Evolutionary conservation across 495 filamentous ascomycete genomes (phyloP).

Genomic region (Filosporella fistucella): DNA sequence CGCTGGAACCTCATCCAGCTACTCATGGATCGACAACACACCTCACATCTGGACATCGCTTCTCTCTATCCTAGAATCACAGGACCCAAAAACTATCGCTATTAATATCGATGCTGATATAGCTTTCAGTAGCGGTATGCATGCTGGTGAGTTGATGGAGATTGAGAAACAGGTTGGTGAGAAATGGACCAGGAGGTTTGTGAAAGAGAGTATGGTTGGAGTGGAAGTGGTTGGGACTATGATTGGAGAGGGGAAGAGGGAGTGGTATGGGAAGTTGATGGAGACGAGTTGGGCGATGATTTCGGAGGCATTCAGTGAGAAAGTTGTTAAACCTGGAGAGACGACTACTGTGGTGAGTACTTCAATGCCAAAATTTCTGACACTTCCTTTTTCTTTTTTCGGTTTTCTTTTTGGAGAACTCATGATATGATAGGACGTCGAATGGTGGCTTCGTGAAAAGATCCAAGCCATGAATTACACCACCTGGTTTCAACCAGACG

Average conservation of each 20-base stretch:
- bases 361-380: too few species aligned
- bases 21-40: conserved; percentile 37
- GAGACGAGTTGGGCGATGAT: conserved; percentile 45
- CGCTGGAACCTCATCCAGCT: conserved; percentile 9
- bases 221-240: conserved; percentile 41
- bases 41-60: conserved; percentile 32
- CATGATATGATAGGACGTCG: conserved; percentile 30
- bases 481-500: conserved; percentile 42
- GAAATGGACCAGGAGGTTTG: conserved; percentile 31
- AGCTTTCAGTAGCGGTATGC: conserved; percentile 37
- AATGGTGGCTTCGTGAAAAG: conserved; percentile 42
- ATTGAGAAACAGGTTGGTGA: conserved; percentile 27
- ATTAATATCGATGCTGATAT: conserved; percentile 35
- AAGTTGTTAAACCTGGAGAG: conserved; percentile 33
- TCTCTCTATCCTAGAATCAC: conserved; percentile 23
- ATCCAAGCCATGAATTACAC: conserved; percentile 42
- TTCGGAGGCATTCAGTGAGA: conserved; percentile 38
- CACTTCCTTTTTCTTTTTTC: too few species aligned
- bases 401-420: not conserved
- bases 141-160: conserved; percentile 35
- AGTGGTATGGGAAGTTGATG: conserved; percentile 37
- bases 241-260: conserved; percentile 28
- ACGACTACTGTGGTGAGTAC: conserved; percentile 33
- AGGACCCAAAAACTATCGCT: conserved; percentile 31
- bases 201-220: conserved; percentile 34